phyloP scores from a whole-genome alignment of 1,284 basidiomycete genomes.

The Puccinia horiana region DNA sequence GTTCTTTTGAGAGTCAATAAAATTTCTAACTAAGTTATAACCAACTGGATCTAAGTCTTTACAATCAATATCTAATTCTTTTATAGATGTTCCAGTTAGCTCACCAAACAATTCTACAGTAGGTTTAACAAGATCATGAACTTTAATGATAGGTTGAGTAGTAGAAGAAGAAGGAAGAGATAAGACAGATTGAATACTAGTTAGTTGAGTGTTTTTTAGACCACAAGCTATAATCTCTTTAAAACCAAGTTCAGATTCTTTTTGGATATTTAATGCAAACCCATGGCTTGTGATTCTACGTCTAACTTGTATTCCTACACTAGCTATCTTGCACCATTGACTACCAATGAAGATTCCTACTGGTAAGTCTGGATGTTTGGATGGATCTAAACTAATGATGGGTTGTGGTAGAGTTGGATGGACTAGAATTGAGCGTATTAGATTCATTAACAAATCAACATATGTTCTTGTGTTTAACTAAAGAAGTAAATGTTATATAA shows the following conservation, averaged over 20 bases:
- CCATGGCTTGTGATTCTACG: slow-evolving; percentile 93
- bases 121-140: slow-evolving; percentile 52
- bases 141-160: slow-evolving; percentile 41
- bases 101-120: slow-evolving; percentile 55
- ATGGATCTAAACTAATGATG: slow-evolving; percentile 48
- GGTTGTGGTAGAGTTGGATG: slow-evolving; percentile 50
- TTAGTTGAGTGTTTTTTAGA: slow-evolving; percentile 78
- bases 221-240: slow-evolving; percentile 87
- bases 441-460: slow-evolving; percentile 61
- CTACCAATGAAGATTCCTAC: slow-evolving; percentile 53
- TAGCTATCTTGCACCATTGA: slow-evolving; percentile 74
- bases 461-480: slow-evolving; percentile 61
- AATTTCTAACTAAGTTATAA: slow-evolving; percentile 1
- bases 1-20: background rate
- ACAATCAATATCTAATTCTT: slow-evolving; percentile 55
- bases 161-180: background rate
- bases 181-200: slow-evolving; percentile 55
- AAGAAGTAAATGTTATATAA: too few species aligned
- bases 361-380: slow-evolving; percentile 25
- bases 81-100: slow-evolving; percentile 57
- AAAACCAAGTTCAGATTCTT: slow-evolving; percentile 80
- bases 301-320: slow-evolving; percentile 93
- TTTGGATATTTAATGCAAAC: slow-evolving; percentile 87
- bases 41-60: slow-evolving; percentile 34
- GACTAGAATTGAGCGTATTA: slow-evolving; percentile 58